Evolutionary conservation across 1,284 basidiomycete species (phyloP), one percentile per base, ranked within the genome.

Genomic region (Moesziomyces antarcticus): DNA sequence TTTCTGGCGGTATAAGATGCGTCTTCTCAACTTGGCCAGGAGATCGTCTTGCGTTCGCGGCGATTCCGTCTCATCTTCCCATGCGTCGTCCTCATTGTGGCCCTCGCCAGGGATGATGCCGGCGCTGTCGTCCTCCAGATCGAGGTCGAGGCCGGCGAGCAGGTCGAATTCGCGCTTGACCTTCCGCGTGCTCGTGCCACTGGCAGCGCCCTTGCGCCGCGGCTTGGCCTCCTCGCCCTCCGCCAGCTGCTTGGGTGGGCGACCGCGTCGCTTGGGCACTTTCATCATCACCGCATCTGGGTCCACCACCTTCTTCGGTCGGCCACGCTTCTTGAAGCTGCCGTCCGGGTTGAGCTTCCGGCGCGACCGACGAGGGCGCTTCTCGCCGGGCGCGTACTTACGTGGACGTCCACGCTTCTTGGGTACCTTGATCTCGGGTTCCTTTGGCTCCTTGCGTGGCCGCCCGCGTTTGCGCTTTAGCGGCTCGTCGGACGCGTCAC

Each of bases 391-490:
- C 0, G 67, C 64, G 30, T 71, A 70, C 53, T 71, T 75, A 18
- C 60, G 52, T 14, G 73, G 73, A 11, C 73, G 56, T 16, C 73
- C 73, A 21, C 73, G 56, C 48, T 71, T 71, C 52, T 73, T 73
- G 33, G 65, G 61, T 8, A 55, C 47, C 37, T 60, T 69, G 18
- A 46, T 33, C 16, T 46, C 54, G 7, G 51, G 61, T 3, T 57
- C 70, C 18, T 51, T 33, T 16, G 50, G 50, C 16, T 52, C 50
- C 33, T 55, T 65, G 13, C 45, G 43, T 14, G 66, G 71, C 43
- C 71, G 56, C 13, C 71, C 71, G 4, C 71, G 65, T 41, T 69
- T 65, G 16, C 60, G 55, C 44, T 56, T 64, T 2, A 40, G 35
- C 24, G 59, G 47, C 5, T 18, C 37, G 22, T 13, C 9, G 1